phyloP scores from a whole-genome alignment of 495 filamentous ascomycete species.

The Oidiodendron maius region DNA sequence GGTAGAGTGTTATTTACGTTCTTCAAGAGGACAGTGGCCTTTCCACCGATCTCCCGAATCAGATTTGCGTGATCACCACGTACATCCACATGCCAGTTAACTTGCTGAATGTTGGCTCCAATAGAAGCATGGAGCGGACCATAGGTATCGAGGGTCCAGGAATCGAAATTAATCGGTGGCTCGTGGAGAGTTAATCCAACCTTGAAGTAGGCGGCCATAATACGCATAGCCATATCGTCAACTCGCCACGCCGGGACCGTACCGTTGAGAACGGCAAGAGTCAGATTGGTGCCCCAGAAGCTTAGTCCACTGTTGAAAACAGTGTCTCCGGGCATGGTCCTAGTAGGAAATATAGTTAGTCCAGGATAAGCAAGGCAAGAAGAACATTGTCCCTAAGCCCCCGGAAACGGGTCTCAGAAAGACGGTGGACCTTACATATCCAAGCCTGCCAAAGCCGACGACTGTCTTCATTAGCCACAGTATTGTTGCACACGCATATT shows the following conservation, averaged over 20 bases:
- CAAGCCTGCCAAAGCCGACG: slow-evolving; percentile 66
- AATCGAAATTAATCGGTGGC: slow-evolving; percentile 79
- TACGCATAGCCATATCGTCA: slow-evolving; percentile 88
- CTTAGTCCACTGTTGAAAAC: slow-evolving; percentile 27
- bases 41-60: slow-evolving; percentile 67
- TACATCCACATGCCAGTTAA: slow-evolving; percentile 89
- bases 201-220: slow-evolving; percentile 91
- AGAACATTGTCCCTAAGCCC: too few relatives aligned
- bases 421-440: slow-evolving; percentile 54
- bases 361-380: too few relatives aligned
- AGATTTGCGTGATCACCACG: slow-evolving; percentile 62
- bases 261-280: slow-evolving; percentile 84
- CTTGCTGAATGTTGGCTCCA: slow-evolving; percentile 52
- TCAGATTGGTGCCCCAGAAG: slow-evolving; percentile 86
- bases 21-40: slow-evolving; percentile 86
- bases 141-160: slow-evolving; percentile 76
- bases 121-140: slow-evolving; percentile 61
- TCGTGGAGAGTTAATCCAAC: slow-evolving; percentile 48
- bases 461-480: slow-evolving; percentile 96
- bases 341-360: too few relatives aligned
- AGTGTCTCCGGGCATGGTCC: slow-evolving; percentile 2
- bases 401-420: slow-evolving; percentile 26
- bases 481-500: slow-evolving; percentile 56
- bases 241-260: slow-evolving; percentile 84
- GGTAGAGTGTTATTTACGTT: slow-evolving; percentile 71